Base-by-base conservation (phyloP, 73 alveolate species). In the Diophrys appendiculata region DNA sequence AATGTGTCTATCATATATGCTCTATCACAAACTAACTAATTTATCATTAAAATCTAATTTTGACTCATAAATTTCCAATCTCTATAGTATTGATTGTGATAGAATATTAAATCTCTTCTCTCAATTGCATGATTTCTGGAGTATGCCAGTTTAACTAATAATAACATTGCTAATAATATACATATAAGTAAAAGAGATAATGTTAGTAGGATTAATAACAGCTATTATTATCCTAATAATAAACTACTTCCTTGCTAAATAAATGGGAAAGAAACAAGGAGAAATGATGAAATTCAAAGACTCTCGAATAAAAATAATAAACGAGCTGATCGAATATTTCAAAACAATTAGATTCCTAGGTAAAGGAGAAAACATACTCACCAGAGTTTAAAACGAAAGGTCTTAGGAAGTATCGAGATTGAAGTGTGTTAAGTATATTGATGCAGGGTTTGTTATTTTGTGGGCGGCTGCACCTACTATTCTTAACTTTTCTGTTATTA, bases 391-490 rank as follows among this genome's bases (percentile, higher is more conserved):
- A 29, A 60, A 11, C 5, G 71, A 11, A 5, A 60, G 71, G 29
- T 14, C 5, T 2, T 5, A 5, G 2, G 71, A 60, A n/a, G 26
- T 60, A 14, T 3, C 5, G 26, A 60, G 29, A 60, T 29, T 60
- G 14, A 14, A 60, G 30, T 11, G 71, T 3, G 30, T 60, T 60
- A 60, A 60, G n/a, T 60, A 60, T n/a, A 14, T 60, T 60, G 71
- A 60, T n/a, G 14, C 71, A 13, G 33, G 26, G 31, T 60, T 60
- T 60, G 71, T 60, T 8, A 11, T 60, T 5, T n/a, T 60, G 5
- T 60, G 71, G 71, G 71, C 71, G 13, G 5, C 71, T 60, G 71
- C 71, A 13, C 71, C 71, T 3, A 14, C 30, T 60, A 5, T 60
- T 11, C 71, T 60, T 3, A 60, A 60, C 29, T 60, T 60, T 29